Evolutionary conservation across 176 grass and related monocot species (phyloP), one percentile per base, ranked within the genome.

Genomic region (Olyra latifolia): DNA sequence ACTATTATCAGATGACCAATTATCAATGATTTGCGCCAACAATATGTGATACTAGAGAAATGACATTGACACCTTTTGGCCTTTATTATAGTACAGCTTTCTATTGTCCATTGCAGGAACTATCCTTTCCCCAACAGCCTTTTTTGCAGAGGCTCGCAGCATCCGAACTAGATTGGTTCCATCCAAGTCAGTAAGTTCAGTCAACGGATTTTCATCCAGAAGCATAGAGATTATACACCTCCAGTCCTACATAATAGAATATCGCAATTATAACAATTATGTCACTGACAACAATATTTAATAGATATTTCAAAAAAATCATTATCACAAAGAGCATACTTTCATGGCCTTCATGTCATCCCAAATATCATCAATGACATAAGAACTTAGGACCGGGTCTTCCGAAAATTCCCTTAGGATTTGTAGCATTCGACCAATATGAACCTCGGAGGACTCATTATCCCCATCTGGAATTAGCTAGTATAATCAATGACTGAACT

Each of bases 341-440:
- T 89, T 95, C 92, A 91, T 92, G 44, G 96, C 96, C 71, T 98
- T 95, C 96, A 98, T 98, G 82, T 98, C 90, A 53, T 95, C 96
- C 96, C 96, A 98, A 91, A 98, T 94, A 83, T 98, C 96, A 89
- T 98, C 96, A 85, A 98, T 98, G 32, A 98, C 92, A 13, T 98
- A 98, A 29, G 96, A 87, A 89, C 96, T 92, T 53, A 98, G 86
- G 48, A 95, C 85, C 69, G 92, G 90, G 73, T 98, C 96, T 55
- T 98, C 90, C 67, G 96, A 86, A 91, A 98, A 98, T 67, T 98
- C 96, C 69, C 92, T 92, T 63, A 98, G 66, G 69, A 98, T 98
- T 86, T 95, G 96, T 76, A 98, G 78, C 84, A 98, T 87, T 61
- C 96, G 83, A 79, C 96, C 84, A 61, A 98, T 91, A 75, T 95